phyloP scores from a whole-genome alignment of 352 stramenopile genomes.

The Phytopythium cucurbitacearum region DNA sequence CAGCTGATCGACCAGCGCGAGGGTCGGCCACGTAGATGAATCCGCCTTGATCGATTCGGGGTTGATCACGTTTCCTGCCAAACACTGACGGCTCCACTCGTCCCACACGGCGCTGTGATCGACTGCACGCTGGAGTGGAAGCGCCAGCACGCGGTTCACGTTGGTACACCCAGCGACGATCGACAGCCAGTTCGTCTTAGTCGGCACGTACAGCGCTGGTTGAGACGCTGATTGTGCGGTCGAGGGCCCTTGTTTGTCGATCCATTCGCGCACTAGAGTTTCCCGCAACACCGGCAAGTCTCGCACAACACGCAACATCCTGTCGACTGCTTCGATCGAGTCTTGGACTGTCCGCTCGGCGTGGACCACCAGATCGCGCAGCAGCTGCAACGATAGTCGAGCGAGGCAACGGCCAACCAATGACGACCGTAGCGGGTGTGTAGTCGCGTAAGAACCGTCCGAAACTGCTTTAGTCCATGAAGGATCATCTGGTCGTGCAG shows the following conservation, averaged over 20 bases:
- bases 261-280: too few species aligned
- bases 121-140: too few species aligned
- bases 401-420: constrained; percentile 27
- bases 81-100: constrained; percentile 7
- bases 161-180: too few species aligned
- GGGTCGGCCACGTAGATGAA: constrained; percentile 8
- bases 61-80: constrained; percentile 7
- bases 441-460: neutral
- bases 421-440: neutral
- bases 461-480: neutral
- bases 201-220: too few species aligned
- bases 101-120: neutral
- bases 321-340: neutral
- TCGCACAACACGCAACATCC: neutral
- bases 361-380: constrained; percentile 3
- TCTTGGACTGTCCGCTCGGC: neutral
- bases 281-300: neutral
- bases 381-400: constrained; percentile 22
- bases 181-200: too few species aligned
- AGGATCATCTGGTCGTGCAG: too few species aligned
- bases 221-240: too few species aligned
- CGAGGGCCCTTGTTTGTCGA: too few species aligned
- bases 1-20: constrained; percentile 18
- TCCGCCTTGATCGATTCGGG: constrained; percentile 6
- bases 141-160: too few species aligned